Conservation (phyloP, 2,329 filamentous ascomycete species). For the Diaporthe sp. region DNA sequence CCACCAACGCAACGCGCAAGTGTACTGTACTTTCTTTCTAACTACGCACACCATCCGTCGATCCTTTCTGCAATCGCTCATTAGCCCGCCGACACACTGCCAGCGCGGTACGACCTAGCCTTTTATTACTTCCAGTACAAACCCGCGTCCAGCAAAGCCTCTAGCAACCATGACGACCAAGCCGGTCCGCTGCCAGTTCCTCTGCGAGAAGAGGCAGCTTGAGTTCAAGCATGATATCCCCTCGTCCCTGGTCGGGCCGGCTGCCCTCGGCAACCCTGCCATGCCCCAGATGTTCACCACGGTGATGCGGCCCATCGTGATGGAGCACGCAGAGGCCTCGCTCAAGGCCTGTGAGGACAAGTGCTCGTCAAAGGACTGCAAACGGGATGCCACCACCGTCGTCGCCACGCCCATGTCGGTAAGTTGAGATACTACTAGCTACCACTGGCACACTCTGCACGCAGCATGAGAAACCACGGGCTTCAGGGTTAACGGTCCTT, state of each 20-base stretch:
- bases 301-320: constrained; percentile 31
- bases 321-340: constrained; percentile 33
- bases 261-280: constrained; percentile 33
- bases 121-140: background rate
- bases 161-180: constrained; percentile 26
- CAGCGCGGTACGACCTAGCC: background rate
- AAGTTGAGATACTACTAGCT: background rate
- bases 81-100: background rate
- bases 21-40: constrained; percentile 8
- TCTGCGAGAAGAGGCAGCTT: constrained; percentile 35
- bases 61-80: constrained; percentile 26
- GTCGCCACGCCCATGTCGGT: constrained; percentile 36
- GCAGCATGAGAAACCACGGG: background rate
- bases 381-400: constrained; percentile 25
- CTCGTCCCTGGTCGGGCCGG: constrained; percentile 31
- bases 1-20: background rate
- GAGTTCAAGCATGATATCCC: constrained; percentile 35
- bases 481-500: background rate
- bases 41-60: constrained; percentile 11
- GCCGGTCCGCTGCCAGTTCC: constrained; percentile 34
- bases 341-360: constrained; percentile 35
- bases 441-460: too few relatives aligned
- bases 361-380: constrained; percentile 31
- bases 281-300: constrained; percentile 35
- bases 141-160: background rate